These are phyloP conservation scores for Helichrysum umbraculigerum DNA, from an alignment of 129 eudicot genomes.

Conservation along the genomic window DNA sequence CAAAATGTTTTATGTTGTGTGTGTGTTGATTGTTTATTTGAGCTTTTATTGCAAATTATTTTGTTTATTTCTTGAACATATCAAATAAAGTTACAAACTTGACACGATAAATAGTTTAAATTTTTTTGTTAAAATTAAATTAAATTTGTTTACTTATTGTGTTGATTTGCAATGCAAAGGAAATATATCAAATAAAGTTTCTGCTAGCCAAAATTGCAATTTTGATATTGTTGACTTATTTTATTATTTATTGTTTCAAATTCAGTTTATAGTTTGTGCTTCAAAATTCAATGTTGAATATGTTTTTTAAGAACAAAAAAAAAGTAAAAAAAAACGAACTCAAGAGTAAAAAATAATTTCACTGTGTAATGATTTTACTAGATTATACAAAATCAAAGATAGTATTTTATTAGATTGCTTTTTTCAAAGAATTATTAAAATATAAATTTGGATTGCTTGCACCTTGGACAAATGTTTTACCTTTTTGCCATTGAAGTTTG, in stretches of 20 bases:
- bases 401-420: constrained; percentile 4
- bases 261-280: background rate
- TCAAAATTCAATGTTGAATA: background rate
- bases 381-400: constrained; percentile 1
- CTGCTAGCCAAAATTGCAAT: constrained; percentile 10
- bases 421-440: background rate
- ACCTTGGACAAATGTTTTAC: constrained; percentile 40
- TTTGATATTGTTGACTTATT: constrained; percentile 18
- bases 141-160: background rate
- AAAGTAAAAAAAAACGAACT: too few relatives aligned
- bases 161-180: background rate
- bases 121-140: background rate
- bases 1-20: too few relatives aligned
- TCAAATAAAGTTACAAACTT: background rate
- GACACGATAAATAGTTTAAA: background rate
- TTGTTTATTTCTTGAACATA: background rate
- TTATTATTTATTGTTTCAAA: background rate
- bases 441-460: constrained; percentile 32
- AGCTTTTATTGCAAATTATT: background rate
- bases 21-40: background rate
- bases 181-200: background rate
- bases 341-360: background rate
- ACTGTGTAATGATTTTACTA: constrained; percentile 6
- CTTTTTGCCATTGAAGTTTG: constrained; percentile 39
- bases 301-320: background rate